Evolutionary conservation across 352 stramenopile species (phyloP).

Genomic region (Pythium insidiosum): DNA sequence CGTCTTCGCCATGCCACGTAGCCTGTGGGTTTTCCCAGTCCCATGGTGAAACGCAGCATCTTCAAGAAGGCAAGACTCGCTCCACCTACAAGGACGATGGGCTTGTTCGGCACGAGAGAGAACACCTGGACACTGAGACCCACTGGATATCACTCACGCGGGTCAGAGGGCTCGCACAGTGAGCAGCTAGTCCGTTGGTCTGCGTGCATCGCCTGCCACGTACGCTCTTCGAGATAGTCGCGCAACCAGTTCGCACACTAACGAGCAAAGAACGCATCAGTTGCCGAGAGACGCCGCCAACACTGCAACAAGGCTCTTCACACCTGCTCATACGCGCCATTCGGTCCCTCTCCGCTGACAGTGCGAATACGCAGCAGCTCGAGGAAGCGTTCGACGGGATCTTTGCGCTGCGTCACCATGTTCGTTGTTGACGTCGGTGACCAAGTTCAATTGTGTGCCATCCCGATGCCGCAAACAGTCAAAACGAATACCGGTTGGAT

Average conservation of each 20-base stretch:
- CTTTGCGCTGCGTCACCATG: slow-evolving; percentile 16
- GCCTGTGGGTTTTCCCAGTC: slow-evolving; percentile 27
- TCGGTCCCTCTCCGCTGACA: slow-evolving; percentile 62
- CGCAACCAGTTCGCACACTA: slow-evolving; percentile 60
- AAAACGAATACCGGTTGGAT: neutral
- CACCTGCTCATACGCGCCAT: slow-evolving; percentile 57
- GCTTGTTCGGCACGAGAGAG: slow-evolving; percentile 56
- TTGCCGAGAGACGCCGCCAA: neutral
- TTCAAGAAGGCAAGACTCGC: too few species aligned
- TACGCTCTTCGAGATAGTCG: slow-evolving; percentile 42
- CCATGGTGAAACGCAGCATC: too few species aligned
- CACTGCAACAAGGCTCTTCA: too few species aligned
- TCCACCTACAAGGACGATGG: slow-evolving; percentile 81
- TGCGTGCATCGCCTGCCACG: too few species aligned
- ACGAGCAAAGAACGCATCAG: neutral
- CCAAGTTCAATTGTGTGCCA: neutral
- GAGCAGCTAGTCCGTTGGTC: too few species aligned
- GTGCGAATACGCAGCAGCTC: slow-evolving; percentile 73
- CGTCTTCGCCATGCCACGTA: slow-evolving; percentile 80
- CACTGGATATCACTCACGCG: too few species aligned
- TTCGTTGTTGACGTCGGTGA: neutral
- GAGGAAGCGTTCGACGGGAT: slow-evolving; percentile 47
- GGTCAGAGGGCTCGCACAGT: too few species aligned
- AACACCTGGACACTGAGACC: slow-evolving; percentile 42
- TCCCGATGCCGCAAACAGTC: neutral